These are phyloP conservation scores for Annulohypoxylon nitens DNA, from an alignment of 495 filamentous ascomycete genomes.

Conservation along the genomic window DNA sequence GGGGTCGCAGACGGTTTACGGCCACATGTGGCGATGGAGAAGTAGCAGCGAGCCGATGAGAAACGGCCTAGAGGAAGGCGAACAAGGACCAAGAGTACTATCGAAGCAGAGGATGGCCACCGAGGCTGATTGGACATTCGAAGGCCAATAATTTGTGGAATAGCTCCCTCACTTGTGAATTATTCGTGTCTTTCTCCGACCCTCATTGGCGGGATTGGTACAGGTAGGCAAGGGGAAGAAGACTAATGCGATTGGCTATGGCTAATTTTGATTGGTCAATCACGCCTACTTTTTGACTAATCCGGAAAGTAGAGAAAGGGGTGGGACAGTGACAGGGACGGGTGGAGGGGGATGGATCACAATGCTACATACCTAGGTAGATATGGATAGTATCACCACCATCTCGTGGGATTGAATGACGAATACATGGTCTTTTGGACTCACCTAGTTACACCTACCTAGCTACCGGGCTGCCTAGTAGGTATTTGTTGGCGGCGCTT, in stretches of 20 bases:
- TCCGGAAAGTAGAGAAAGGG: constrained; percentile 26
- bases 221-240: background rate
- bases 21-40: constrained; percentile 54
- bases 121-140: constrained; percentile 47
- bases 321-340: background rate
- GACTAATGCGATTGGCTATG: constrained; percentile 1
- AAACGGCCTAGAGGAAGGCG: constrained; percentile 55
- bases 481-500: constrained; percentile 21
- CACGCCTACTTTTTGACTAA: constrained; percentile 29
- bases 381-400: background rate
- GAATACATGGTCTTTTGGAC: constrained; percentile 5
- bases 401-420: constrained; percentile 1
- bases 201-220: constrained; percentile 12
- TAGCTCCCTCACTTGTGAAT: background rate
- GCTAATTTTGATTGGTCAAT: constrained; percentile 29
- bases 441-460: too few relatives aligned
- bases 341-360: too few relatives aligned
- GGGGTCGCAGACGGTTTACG: constrained; percentile 44
- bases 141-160: constrained; percentile 9
- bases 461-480: background rate
- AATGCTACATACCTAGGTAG: background rate
- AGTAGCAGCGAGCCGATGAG: constrained; percentile 26
- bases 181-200: background rate
- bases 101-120: constrained; percentile 49
- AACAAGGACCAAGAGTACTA: constrained; percentile 49